phyloP scores from a whole-genome alignment of 768 basidiomycete genomes.

The Tylopilus intermedius region DNA sequence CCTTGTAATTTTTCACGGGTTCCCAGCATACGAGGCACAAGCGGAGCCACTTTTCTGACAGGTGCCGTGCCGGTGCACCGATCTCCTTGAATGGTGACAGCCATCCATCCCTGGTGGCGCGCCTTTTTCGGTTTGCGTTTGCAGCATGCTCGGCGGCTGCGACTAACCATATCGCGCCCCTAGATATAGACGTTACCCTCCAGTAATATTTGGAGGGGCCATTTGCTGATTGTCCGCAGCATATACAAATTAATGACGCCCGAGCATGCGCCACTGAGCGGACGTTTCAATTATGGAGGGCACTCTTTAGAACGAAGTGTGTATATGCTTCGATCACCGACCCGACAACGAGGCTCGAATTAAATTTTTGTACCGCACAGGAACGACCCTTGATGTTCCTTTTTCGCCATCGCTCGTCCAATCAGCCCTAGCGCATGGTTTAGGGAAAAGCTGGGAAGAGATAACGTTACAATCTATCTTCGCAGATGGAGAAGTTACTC shows the following conservation, averaged over 20 bases:
- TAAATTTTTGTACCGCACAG: not conserved
- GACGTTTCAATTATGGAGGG: conserved; percentile 10
- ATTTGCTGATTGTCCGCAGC: conserved; percentile 7
- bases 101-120: conserved; percentile 3
- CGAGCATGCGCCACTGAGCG: not conserved
- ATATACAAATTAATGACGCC: conserved; percentile 3
- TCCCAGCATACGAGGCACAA: conserved; percentile 2
- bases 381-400: conserved; percentile 10
- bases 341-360: conserved; percentile 6
- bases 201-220: not conserved
- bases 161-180: not conserved
- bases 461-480: conserved; percentile 24
- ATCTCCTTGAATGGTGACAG: conserved; percentile 10
- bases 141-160: conserved; percentile 4
- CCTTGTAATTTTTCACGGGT: conserved; percentile 5
- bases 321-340: conserved; percentile 3
- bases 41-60: conserved; percentile 11
- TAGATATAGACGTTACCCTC: not conserved
- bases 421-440: conserved; percentile 8
- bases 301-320: not conserved
- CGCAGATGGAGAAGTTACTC: conserved; percentile 14
- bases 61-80: conserved; percentile 2
- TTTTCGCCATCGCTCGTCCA: conserved; percentile 4
- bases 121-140: conserved; percentile 11
- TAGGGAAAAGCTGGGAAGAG: conserved; percentile 11